Evolutionary conservation across 1,284 basidiomycete genomes (phyloP), one percentile per base, ranked within the genome.

Genomic region (Malassezia brasiliensis): DNA sequence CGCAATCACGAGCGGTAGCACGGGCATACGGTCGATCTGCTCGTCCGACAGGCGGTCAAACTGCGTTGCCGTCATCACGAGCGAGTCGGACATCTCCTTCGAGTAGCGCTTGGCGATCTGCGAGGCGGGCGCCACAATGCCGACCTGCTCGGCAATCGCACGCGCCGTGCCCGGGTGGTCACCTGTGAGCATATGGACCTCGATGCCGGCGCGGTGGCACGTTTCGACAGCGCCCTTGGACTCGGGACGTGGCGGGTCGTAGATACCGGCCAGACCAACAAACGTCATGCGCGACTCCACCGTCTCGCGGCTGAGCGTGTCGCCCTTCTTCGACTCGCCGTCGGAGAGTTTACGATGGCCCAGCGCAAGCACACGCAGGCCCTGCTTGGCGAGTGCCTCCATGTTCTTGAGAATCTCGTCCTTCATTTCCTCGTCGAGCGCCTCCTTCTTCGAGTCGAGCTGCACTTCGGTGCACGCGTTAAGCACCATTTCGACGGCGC

Each of bases 211-310:
- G 44, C 79, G 76, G 56, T 81, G 79, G 75, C 82, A 84, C 52
- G 80, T 79, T 45, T 79, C 77, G 0, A 86, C 83, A 20, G 84
- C 83, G 11, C 79, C 80, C 2, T 79, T 76, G 3, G 81, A 82
- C 66, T 85, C 83, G 11, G 81, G 81, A 36, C 84, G 79, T n/a
- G 84, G 85, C 14, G 84, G 84, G 67, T 86, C 84, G 63, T 74
- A 72, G 54, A 86, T 82, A 50, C 84, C 84, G 11, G 79, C 81
- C 1, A 85, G 77, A 9, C 82, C 84, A 8, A 83, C 75, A 76
- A 87, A 82, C 6, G 76, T 77, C 66, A 84, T 81, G 25, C 78
- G 78, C 19, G 76, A 69, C 73, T 86, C 85, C 12, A 83, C 79
- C 2, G 80, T 78, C 2, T 60, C 61, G 28, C 69, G 69, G 10